phyloP scores from a whole-genome alignment of 345 rosid species.

The Arabidopsis thaliana region TAIR10.1 NC_003075.7:16163001-16163500 shows the following conservation, averaged over 20 bases:
- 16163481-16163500: slow-evolving; percentile 96
- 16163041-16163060: slow-evolving; percentile 58
- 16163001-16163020: slow-evolving; percentile 68
- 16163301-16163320: slow-evolving; percentile 14
- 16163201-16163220: slow-evolving; percentile 12
- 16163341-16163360: slow-evolving; percentile 2
- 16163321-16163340: slow-evolving; percentile 12
- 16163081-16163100: slow-evolving; percentile 59
- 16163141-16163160: slow-evolving; percentile 14
- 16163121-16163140: not conserved
- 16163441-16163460: slow-evolving; percentile 13
- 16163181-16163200: slow-evolving; percentile 4
- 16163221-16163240: slow-evolving; percentile 16
- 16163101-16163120: slow-evolving; percentile 8
- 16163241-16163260: slow-evolving; percentile 12
- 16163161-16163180: slow-evolving; percentile 16
- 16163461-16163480: slow-evolving; percentile 58
- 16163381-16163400: slow-evolving; percentile 7
- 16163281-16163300: not conserved
- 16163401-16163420: not conserved
- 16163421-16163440: slow-evolving; percentile 21
- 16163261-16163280: slow-evolving; percentile 20
- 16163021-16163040: slow-evolving; percentile 54
- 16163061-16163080: slow-evolving; percentile 57
- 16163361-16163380: slow-evolving; percentile 1